Percentiles rank a stretch among this genome's conserved stretches.
These are phyloP conservation scores for Mucor lusitanicus DNA, from an alignment of 371 early-diverging fungal genomes.

Conservation along the genomic window DNA sequence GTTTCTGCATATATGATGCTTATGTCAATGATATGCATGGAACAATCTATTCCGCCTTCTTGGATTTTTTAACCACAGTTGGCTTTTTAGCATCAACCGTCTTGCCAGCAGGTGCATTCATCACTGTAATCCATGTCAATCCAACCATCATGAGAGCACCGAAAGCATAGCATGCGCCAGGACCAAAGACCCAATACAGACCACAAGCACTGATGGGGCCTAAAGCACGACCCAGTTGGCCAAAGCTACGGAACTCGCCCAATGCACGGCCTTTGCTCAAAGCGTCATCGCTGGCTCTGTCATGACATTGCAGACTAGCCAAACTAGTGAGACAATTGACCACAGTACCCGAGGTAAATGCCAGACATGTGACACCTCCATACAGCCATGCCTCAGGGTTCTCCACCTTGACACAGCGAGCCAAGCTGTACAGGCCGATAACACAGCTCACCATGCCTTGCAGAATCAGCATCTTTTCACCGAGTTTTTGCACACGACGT, in stretches of 20 bases:
- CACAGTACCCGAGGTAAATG: constrained; percentile 92
- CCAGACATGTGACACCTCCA: constrained; percentile 74
- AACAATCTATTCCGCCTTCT: constrained; percentile 8
- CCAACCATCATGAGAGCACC: constrained; percentile 37
- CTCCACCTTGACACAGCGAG: constrained; percentile 41
- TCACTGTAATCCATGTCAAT: constrained; percentile 19
- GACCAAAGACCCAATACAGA: constrained; percentile 88
- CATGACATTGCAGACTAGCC: constrained; percentile 62
- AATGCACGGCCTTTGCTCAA: constrained; percentile 72
- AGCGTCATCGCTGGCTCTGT: constrained; percentile 23
- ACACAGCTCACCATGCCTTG: constrained; percentile 81
- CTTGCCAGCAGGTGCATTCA: constrained; percentile 5
- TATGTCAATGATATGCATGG: background rate
- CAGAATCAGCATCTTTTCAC: constrained; percentile 71
- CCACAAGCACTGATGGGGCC: constrained; percentile 90
- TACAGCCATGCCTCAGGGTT: constrained; percentile 25
- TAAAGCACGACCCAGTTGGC: constrained; percentile 90
- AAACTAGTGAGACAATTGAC: constrained; percentile 88
- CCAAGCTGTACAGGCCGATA: constrained; percentile 68
- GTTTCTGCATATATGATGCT: background rate
- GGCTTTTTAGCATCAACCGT: background rate
- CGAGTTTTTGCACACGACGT: constrained; percentile 66
- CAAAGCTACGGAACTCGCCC: constrained; percentile 86
- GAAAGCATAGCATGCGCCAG: constrained; percentile 52
- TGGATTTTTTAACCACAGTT: background rate